Conservation (phyloP, 1,139 yeast species). For the Magnusiomyces ingens region DNA sequence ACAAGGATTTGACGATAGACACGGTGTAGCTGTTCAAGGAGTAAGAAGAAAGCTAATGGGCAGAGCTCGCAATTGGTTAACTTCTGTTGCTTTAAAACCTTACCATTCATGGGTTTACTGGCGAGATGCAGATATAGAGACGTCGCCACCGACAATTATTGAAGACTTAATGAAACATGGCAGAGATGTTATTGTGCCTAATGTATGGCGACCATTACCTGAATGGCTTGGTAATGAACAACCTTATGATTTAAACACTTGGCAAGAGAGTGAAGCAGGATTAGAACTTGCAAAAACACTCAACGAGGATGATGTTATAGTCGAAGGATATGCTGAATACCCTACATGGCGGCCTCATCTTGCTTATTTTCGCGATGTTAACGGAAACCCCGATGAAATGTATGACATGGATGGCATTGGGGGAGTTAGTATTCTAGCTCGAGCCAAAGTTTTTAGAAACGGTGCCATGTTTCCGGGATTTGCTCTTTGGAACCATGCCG, state of each 20-base stretch:
- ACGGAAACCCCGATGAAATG: slow-evolving; percentile 82
- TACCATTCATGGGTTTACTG: slow-evolving; percentile 70
- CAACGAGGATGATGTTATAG: slow-evolving; percentile 83
- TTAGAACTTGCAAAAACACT: slow-evolving; percentile 65
- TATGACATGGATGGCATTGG: slow-evolving; percentile 89
- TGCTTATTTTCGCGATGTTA: slow-evolving; percentile 75
- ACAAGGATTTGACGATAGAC: slow-evolving; percentile 76
- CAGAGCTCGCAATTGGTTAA: slow-evolving; percentile 64
- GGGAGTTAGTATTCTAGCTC: slow-evolving; percentile 78
- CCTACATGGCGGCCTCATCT: slow-evolving; percentile 91
- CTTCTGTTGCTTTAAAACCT: slow-evolving; percentile 53
- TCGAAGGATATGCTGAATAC: slow-evolving; percentile 87
- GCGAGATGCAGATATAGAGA: slow-evolving; percentile 69
- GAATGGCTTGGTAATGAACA: slow-evolving; percentile 86
- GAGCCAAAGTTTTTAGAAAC: slow-evolving; percentile 67
- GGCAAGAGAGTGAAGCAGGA: slow-evolving; percentile 87
- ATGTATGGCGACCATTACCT: slow-evolving; percentile 89
- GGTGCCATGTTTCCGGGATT: slow-evolving; percentile 90
- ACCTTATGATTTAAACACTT: slow-evolving; percentile 84
- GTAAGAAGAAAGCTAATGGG: slow-evolving; percentile 68
- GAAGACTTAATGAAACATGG: slow-evolving; percentile 63
- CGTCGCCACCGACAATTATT: slow-evolving; percentile 51
- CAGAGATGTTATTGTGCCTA: slow-evolving; percentile 70
- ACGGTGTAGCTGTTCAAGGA: slow-evolving; percentile 67
- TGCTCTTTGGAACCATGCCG: slow-evolving; percentile 83